Base-by-base conservation (phyloP, 2,329 filamentous ascomycete species). In the Lecanicillium sp. region DNA sequence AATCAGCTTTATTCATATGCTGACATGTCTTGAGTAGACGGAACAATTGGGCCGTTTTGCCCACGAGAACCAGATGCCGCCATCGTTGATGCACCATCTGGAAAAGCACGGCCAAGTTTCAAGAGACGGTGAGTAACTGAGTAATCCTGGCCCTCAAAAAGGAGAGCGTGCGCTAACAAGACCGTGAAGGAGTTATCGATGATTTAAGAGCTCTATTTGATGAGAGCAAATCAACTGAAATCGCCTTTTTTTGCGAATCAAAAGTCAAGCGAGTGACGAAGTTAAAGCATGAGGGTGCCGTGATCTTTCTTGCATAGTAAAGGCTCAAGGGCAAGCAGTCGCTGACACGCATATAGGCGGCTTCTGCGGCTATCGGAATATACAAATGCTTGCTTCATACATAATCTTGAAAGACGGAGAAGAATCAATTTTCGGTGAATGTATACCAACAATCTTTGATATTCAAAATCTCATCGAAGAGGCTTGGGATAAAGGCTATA, bases 331-430 rank as follows among this genome's bases (percentile, higher is more conserved):
- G 17, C 3, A 14, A 16, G 5, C 4, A 18, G 13, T 33, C 14
- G 18, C 36, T 20, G 34, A 33, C 14, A 18, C 28, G 28, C 14
- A 14, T 28, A 12, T 14, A 76, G 88, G 88, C 16, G 85, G 87
- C 5, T 96, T 96, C 56, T 96, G 90, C 55, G 90, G 90, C 4
- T 96, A 95, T 56, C 76, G 90, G 29, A 96, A 94, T 53, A 94
- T 95, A 22, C 92, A 96, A 57, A 94, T 94, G 80, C 61, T 95
- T 48, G 66, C 83, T 12, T 90, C 88, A 0, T 89, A 86, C 55
- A 76, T 95, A 15, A 75, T 80, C 42, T 73, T 71, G 8, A 63
- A 75, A 2, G 57, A 65, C 29, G 67, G 67, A 11, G 60, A 67
- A 11, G 85, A 83, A 0, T 59, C 72, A 43, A 60, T 66, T 34